Evolutionary conservation across 2,329 filamentous ascomycete genomes (phyloP).

Genomic region (Aspergillus amoenus): DNA sequence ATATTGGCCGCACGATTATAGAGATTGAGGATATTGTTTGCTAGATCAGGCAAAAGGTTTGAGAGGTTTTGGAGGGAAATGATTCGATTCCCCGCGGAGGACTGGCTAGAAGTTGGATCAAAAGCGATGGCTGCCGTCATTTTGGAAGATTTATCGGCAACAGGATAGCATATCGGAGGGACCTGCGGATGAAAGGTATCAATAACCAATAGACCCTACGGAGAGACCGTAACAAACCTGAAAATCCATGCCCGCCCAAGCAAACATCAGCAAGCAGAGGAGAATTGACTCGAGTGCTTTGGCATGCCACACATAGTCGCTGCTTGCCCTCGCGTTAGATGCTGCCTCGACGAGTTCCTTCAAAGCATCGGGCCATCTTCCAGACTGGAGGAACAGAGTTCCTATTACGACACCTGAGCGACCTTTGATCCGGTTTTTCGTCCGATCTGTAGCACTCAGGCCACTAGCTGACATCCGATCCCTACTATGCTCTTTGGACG

Average conservation of each 20-base stretch:
- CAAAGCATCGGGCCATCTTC: conserved; percentile 85
- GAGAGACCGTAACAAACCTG: conserved; percentile 29
- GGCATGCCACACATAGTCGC: conserved; percentile 96
- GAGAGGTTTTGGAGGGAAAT: conserved; percentile 51
- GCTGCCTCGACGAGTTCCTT: conserved; percentile 81
- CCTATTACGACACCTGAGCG: conserved; percentile 78
- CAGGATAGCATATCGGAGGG: conserved; percentile 53
- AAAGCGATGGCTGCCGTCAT: conserved; percentile 40
- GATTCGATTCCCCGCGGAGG: conserved; percentile 49
- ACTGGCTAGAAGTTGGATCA: conserved; percentile 39
- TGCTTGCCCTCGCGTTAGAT: conserved; percentile 70
- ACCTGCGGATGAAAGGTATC: conserved; percentile 41
- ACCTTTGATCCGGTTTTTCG: conserved; percentile 76
- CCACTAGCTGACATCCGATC: conserved; percentile 64
- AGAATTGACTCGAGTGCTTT: conserved; percentile 89
- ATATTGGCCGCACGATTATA: conserved; percentile 55
- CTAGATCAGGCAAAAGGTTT: conserved; percentile 55
- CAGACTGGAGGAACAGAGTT: conserved; percentile 82
- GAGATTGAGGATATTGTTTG: conserved; percentile 56
- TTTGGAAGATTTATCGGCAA: conserved; percentile 50
- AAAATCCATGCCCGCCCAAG: conserved; percentile 82
- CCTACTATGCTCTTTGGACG: conserved; percentile 56
- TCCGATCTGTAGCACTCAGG: conserved; percentile 74
- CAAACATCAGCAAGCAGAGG: conserved; percentile 77
- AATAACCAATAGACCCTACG: conserved; percentile 1